Evolutionary conservation across 2,329 filamentous ascomycete species (phyloP).

Genomic region (Stagonosporopsis tanaceti): DNA sequence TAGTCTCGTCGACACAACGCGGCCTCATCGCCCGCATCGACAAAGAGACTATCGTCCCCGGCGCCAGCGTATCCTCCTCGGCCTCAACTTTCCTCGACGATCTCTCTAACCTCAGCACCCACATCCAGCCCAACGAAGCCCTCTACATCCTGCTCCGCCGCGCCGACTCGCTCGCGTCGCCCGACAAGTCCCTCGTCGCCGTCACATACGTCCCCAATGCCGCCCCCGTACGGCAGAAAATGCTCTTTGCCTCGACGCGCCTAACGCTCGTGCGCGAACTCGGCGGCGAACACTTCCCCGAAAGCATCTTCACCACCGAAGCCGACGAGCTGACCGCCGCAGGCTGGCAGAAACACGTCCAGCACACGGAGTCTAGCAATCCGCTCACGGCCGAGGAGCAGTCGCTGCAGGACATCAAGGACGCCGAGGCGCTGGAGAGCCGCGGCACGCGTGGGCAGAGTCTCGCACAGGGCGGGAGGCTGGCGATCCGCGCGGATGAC

Average conservation of each 20-base stretch:
- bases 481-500: constrained; percentile 65
- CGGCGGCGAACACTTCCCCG: constrained; percentile 79
- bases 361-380: constrained; percentile 67
- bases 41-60: constrained; percentile 71
- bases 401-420: constrained; percentile 74
- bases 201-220: constrained; percentile 81
- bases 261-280: constrained; percentile 79
- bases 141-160: constrained; percentile 79
- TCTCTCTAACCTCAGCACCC: constrained; percentile 67
- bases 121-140: constrained; percentile 71
- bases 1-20: constrained; percentile 68
- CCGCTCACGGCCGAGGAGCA: constrained; percentile 83
- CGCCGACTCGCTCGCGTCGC: constrained; percentile 58
- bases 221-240: constrained; percentile 84
- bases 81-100: constrained; percentile 69
- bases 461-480: constrained; percentile 41
- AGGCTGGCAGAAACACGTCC: constrained; percentile 77
- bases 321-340: constrained; percentile 72
- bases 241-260: constrained; percentile 81
- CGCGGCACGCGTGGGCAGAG: constrained; percentile 67
- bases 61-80: constrained; percentile 60
- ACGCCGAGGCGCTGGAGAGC: constrained; percentile 77
- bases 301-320: constrained; percentile 76
- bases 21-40: constrained; percentile 75
- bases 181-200: constrained; percentile 62